Evolutionary conservation across 495 filamentous ascomycete species (phyloP).

Genomic region (Gamarada debralockiae): DNA sequence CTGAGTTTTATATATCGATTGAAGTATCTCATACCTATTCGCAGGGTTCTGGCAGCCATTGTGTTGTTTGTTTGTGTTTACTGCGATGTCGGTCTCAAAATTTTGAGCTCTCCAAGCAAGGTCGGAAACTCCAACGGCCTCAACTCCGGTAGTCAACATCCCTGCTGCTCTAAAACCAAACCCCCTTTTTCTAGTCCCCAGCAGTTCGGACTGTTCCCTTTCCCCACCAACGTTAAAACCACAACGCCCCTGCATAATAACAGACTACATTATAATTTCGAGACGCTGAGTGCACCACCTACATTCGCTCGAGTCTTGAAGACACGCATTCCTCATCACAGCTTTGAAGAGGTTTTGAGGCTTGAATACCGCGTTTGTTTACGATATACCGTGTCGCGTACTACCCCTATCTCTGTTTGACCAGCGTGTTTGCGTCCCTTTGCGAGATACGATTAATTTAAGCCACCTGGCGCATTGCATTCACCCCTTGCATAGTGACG

Average conservation of each 20-base stretch:
- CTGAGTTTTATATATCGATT: constrained; percentile 2
- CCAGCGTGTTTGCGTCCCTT: constrained; percentile 9
- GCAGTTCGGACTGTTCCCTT: not conserved
- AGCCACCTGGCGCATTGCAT: not conserved
- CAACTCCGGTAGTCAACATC: too few species aligned
- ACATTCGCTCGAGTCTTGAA: not conserved
- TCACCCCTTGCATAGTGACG: not conserved
- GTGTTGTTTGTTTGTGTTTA: constrained; percentile 5
- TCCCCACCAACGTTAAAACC: not conserved
- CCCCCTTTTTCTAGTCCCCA: not conserved
- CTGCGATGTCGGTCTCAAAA: constrained; percentile 17
- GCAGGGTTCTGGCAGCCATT: constrained; percentile 54
- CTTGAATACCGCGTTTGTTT: constrained; percentile 5
- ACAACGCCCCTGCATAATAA: not conserved
- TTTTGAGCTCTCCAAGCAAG: not conserved
- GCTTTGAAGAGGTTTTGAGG: too few species aligned
- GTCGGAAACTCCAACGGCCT: not conserved
- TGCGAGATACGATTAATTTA: not conserved
- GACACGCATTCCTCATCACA: not conserved
- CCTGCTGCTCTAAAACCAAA: not conserved
- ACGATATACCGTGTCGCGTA: constrained; percentile 16
- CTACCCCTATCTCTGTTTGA: not conserved
- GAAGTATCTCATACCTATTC: constrained; percentile 48
- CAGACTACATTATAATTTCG: constrained; percentile 3
- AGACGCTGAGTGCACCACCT: constrained; percentile 11